A percentile compares a stretch with the other conserved stretches of the same genome.
These are phyloP conservation scores for Alternaria postmessia DNA, from an alignment of 2,329 filamentous ascomycete species.

Conservation along the genomic window DNA sequence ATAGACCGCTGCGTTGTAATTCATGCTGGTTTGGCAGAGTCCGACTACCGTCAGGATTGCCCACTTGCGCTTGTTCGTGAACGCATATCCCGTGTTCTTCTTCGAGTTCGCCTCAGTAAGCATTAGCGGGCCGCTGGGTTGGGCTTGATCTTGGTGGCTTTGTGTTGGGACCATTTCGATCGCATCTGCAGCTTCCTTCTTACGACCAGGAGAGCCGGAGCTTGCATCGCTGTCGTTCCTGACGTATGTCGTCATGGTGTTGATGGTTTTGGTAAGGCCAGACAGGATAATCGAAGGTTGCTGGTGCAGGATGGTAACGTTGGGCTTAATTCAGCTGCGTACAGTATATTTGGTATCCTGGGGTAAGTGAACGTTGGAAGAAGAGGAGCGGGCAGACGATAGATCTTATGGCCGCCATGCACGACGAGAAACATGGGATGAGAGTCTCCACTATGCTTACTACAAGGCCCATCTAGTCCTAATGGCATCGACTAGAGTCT, in stretches of 20 bases:
- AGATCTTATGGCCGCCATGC: not conserved
- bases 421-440: not conserved
- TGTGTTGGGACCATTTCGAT: conserved; percentile 15
- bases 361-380: not conserved
- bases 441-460: not conserved
- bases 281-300: not conserved
- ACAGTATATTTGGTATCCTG: not conserved
- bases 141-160: not conserved
- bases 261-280: not conserved
- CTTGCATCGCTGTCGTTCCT: conserved; percentile 15
- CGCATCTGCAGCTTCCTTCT: conserved; percentile 5
- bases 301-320: not conserved
- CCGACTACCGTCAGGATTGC: conserved; percentile 30
- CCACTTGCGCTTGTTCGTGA: conserved; percentile 57
- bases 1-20: conserved; percentile 64
- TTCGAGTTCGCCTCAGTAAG: conserved; percentile 30
- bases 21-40: conserved; percentile 31
- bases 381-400: not conserved
- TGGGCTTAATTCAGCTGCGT: not conserved
- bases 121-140: conserved; percentile 7
- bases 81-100: conserved; percentile 55
- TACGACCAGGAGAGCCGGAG: conserved; percentile 6
- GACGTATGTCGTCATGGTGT: conserved; percentile 10
- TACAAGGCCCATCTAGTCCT: not conserved
- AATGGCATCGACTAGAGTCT: not conserved